Evolutionary conservation across 2,329 filamentous ascomycete genomes (phyloP).

Genomic region (Colletotrichum nymphaeae): DNA sequence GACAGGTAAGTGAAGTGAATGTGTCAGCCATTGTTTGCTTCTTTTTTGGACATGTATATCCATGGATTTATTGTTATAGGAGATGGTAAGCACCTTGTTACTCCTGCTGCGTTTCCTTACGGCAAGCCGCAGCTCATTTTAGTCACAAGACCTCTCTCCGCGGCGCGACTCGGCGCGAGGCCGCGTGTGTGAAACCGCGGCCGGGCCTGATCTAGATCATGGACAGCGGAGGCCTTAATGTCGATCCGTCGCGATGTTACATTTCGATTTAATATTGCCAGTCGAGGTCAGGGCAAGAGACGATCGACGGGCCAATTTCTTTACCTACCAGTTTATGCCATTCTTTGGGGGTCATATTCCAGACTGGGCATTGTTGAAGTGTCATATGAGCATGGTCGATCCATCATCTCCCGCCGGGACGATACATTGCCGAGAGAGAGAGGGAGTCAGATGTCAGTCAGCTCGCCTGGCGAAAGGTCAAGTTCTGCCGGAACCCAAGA

Average conservation of each 20-base stretch:
- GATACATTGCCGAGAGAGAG: background rate
- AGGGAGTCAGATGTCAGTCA: background rate
- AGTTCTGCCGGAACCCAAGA: background rate
- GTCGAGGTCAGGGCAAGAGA: background rate
- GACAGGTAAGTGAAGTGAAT: background rate
- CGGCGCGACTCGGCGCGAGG: too few species aligned
- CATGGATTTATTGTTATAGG: background rate
- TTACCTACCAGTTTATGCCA: background rate
- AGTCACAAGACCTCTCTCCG: background rate
- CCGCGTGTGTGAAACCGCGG: background rate
- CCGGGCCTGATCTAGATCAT: background rate
- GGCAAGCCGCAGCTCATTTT: constrained; percentile 1
- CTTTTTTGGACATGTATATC: background rate
- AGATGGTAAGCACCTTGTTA: background rate
- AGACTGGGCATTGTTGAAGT: background rate
- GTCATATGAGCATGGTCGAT: background rate
- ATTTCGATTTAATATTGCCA: background rate
- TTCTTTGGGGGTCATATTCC: background rate
- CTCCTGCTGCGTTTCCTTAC: background rate
- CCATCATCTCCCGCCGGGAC: background rate
- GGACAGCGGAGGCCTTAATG: background rate
- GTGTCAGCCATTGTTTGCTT: background rate
- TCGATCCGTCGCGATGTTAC: background rate
- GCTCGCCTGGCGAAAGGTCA: background rate
- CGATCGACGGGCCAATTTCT: background rate